phyloP scores from a whole-genome alignment of 345 rosid species.

The Microcos paniculata region DNA sequence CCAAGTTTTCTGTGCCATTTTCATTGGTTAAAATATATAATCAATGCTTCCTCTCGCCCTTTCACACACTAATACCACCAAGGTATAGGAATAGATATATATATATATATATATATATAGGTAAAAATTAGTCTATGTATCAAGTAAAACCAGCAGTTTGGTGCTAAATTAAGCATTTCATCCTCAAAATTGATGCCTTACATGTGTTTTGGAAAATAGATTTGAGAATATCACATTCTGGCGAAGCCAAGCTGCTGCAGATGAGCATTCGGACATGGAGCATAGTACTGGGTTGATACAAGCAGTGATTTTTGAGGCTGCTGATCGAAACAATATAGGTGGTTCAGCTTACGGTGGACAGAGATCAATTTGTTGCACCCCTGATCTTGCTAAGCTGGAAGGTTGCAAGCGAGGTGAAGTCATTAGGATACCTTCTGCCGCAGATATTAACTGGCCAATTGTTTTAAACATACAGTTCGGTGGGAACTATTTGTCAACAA shows the following conservation, averaged over 20 bases:
- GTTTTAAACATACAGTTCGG: slow-evolving; percentile 62
- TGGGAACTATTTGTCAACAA: slow-evolving; percentile 42
- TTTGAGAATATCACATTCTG: slow-evolving; percentile 75
- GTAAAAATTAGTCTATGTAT: neutral
- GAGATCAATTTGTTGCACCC: slow-evolving; percentile 92
- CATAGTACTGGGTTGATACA: slow-evolving; percentile 65
- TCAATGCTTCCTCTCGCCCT: neutral
- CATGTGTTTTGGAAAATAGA: slow-evolving; percentile 32
- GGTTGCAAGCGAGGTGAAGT: slow-evolving; percentile 96
- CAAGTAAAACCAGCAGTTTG: neutral
- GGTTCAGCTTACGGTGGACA: slow-evolving; percentile 99
- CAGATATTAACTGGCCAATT: slow-evolving; percentile 72
- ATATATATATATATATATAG: too few species aligned
- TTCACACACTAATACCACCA: too few species aligned
- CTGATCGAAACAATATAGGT: slow-evolving; percentile 89
- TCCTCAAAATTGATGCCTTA: neutral
- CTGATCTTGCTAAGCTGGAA: slow-evolving; percentile 93
- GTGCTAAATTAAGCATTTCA: slow-evolving; percentile 8
- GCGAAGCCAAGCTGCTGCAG: slow-evolving; percentile 58
- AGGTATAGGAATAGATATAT: too few species aligned
- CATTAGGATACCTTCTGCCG: slow-evolving; percentile 77
- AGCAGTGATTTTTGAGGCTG: slow-evolving; percentile 87
- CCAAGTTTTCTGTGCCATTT: neutral
- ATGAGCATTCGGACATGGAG: slow-evolving; percentile 39
- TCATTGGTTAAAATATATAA: neutral